phyloP scores from a whole-genome alignment of 345 rosid species.

The Rhodamnia rubescens region DNA sequence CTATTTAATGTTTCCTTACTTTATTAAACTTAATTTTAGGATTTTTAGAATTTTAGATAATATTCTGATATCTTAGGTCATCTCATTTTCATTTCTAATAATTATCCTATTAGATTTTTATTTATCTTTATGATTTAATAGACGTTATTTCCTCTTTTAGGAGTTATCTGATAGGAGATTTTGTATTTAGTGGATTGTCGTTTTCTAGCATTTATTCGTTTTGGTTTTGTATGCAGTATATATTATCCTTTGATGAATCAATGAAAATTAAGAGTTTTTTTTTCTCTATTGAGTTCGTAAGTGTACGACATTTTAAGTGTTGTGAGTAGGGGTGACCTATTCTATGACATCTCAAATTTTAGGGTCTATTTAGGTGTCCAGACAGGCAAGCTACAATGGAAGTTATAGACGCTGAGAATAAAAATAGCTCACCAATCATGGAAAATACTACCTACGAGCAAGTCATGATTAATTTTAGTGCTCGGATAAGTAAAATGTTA shows the following conservation, averaged over 20 bases:
- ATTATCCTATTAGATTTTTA: neutral
- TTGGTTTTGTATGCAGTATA: neutral
- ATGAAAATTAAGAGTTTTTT: neutral
- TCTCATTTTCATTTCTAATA: neutral
- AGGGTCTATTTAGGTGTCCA: too few species aligned
- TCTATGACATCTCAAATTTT: too few species aligned
- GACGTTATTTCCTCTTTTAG: neutral
- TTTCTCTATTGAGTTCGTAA: neutral
- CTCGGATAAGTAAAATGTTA: too few species aligned
- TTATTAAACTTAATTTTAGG: neutral
- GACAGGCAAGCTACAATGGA: too few species aligned
- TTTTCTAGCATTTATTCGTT: neutral
- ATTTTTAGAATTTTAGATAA: neutral
- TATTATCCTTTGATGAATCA: neutral
- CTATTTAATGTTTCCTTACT: neutral
- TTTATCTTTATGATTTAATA: neutral
- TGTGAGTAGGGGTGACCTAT: too few species aligned
- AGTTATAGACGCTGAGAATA: too few species aligned
- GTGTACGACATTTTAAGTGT: rapidly evolving
- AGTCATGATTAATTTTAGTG: too few species aligned
- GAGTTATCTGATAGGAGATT: neutral
- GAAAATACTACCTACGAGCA: too few species aligned
- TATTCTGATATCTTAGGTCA: neutral
- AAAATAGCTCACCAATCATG: too few species aligned
- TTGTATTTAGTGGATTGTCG: neutral